These are phyloP conservation scores for Babesia sp. DNA, from an alignment of 169 alveolate species.

Conservation along the genomic window DNA sequence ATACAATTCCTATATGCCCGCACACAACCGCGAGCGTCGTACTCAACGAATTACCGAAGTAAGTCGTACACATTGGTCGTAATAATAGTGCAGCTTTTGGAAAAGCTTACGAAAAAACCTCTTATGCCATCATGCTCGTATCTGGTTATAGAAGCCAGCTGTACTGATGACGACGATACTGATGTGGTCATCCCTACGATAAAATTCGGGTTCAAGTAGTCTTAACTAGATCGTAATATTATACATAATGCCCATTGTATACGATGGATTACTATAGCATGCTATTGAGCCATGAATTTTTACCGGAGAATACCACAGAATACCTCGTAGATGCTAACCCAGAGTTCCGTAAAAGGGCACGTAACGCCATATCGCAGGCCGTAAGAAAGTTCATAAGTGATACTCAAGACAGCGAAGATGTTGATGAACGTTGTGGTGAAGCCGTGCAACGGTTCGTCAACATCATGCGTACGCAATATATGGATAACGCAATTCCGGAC, in stretches of 20 bases:
- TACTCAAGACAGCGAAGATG: constrained; percentile 3
- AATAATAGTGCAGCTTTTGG: constrained; percentile 80
- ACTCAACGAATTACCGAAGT: constrained; percentile 69
- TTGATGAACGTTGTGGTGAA: constrained; percentile 1
- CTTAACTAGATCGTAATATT: background rate
- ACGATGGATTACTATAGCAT: background rate
- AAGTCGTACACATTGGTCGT: constrained; percentile 84
- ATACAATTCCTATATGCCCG: constrained; percentile 57
- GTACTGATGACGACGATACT: constrained; percentile 85
- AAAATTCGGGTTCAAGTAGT: constrained; percentile 77
- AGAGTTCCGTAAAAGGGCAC: constrained; percentile 51
- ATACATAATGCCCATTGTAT: background rate
- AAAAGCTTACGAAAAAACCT: constrained; percentile 75
- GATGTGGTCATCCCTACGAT: constrained; percentile 87
- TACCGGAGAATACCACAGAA: constrained; percentile 31
- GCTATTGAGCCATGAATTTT: constrained; percentile 52
- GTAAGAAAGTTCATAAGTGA: constrained; percentile 29
- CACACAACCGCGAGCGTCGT: constrained; percentile 70
- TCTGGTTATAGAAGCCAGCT: constrained; percentile 85
- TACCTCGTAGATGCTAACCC: constrained; percentile 48
- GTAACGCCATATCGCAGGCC: constrained; percentile 43
- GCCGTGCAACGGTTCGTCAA: constrained; percentile 53
- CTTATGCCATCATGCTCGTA: constrained; percentile 73
- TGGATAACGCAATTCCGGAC: constrained; percentile 58
- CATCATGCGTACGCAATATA: constrained; percentile 20